Evolutionary conservation across 192 early-diverging fungal species (phyloP).

Genomic region (Backusella liffmaniae): DNA sequence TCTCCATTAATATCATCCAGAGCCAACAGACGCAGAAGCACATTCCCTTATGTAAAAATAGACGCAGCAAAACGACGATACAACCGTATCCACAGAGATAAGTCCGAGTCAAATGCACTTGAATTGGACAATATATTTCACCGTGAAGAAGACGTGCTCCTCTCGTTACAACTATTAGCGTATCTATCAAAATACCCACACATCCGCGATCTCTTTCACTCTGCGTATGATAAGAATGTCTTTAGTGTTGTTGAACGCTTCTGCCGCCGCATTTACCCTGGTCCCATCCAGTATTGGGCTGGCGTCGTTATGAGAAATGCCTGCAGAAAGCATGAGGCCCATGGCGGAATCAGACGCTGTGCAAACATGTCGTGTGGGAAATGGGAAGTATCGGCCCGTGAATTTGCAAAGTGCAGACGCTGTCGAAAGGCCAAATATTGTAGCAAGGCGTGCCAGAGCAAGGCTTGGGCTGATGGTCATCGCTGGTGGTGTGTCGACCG

Average conservation of each 20-base stretch:
- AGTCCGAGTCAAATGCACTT: constrained; percentile 4
- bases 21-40: constrained; percentile 5
- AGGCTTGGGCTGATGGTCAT: constrained; percentile 78
- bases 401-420: constrained; percentile 85
- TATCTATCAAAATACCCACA: constrained; percentile 91
- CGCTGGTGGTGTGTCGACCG: constrained; percentile 77
- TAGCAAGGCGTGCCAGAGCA: constrained; percentile 70
- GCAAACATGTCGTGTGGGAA: constrained; percentile 76
- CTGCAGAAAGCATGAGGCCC: constrained; percentile 73
- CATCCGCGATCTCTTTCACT: constrained; percentile 61
- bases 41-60: constrained; percentile 27
- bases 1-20: constrained; percentile 5
- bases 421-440: constrained; percentile 90
- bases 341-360: constrained; percentile 71
- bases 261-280: constrained; percentile 61
- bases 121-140: constrained; percentile 48
- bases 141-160: constrained; percentile 80
- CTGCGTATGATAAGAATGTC: constrained; percentile 54
- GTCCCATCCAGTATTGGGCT: constrained; percentile 73
- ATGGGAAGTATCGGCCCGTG: constrained; percentile 68
- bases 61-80: constrained; percentile 11
- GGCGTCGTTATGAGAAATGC: constrained; percentile 78
- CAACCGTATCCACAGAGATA: constrained; percentile 20
- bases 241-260: constrained; percentile 76
- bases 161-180: constrained; percentile 83